Evolutionary conservation across 768 basidiomycete species (phyloP).

Genomic region (Suillus lakei): DNA sequence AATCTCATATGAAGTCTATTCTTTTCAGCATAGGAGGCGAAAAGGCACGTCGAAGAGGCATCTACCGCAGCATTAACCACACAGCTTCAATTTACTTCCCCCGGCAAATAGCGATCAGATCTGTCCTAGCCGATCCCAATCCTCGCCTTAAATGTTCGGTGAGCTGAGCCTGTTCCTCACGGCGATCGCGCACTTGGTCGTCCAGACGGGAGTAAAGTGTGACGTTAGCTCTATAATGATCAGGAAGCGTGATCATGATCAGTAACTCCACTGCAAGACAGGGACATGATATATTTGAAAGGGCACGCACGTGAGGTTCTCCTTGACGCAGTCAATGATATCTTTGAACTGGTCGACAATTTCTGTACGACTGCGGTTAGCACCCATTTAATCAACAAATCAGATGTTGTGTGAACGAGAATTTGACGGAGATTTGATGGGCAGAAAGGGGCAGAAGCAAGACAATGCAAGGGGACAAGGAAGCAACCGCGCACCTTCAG

Average conservation of each 20-base stretch:
- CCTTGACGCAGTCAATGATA: conserved; percentile 25
- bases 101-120: conserved; percentile 10
- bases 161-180: conserved; percentile 21
- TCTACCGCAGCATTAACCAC: conserved; percentile 6
- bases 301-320: conserved; percentile 30
- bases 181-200: conserved; percentile 27
- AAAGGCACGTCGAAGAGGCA: neutral
- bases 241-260: conserved; percentile 11
- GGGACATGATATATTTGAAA: conserved; percentile 1
- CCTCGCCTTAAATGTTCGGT: conserved; percentile 21
- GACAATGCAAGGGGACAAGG: neutral
- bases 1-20: neutral
- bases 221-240: conserved; percentile 24
- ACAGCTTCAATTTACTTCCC: conserved; percentile 4
- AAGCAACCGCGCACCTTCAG: conserved; percentile 27
- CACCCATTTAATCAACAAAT: neutral
- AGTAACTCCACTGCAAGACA: conserved; percentile 5
- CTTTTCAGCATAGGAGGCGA: neutral
- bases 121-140: conserved; percentile 21
- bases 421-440: conserved; percentile 21
- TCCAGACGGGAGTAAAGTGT: conserved; percentile 23
- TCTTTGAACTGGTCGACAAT: conserved; percentile 8
- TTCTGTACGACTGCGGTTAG: conserved; percentile 5
- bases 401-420: conserved; percentile 24
- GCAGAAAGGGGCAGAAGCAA: conserved; percentile 21